phyloP scores from a whole-genome alignment of 2,329 filamentous ascomycete genomes.

The Microsporum ferrugineum region DNA sequence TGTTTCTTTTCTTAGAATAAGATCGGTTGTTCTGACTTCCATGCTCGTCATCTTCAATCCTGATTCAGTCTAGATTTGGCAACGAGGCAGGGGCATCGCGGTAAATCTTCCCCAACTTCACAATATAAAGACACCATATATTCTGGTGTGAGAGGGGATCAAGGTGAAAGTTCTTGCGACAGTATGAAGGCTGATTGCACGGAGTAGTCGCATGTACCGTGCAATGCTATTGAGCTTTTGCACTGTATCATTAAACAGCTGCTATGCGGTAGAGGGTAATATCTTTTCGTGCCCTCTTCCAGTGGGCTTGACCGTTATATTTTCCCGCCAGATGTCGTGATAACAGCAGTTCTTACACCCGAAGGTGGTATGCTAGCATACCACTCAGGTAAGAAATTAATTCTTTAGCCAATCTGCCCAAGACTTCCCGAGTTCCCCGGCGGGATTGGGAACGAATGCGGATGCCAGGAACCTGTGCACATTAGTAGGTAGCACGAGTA shows the following conservation, averaged over 20 bases:
- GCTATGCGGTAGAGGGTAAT: neutral
- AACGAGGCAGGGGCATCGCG: neutral
- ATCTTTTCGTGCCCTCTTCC: neutral
- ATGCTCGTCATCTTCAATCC: neutral
- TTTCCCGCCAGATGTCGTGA: neutral
- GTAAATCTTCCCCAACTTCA: neutral
- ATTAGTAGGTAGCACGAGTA: neutral
- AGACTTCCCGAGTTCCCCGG: neutral
- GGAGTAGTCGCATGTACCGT: neutral
- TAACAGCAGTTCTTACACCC: neutral
- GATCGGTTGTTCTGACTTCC: neutral
- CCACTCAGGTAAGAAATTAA: neutral
- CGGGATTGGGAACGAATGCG: neutral
- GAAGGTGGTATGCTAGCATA: neutral
- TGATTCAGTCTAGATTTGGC: neutral
- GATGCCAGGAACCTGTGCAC: neutral
- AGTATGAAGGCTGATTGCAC: neutral
- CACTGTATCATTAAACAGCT: neutral
- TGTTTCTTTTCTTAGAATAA: neutral
- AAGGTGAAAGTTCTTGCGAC: neutral
- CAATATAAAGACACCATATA: neutral
- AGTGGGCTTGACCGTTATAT: neutral
- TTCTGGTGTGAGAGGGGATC: neutral
- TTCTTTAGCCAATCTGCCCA: neutral
- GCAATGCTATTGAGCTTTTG: neutral